These are phyloP conservation scores for Pseudocercospora musae DNA, from an alignment of 2,329 filamentous ascomycete genomes.

Conservation along the genomic window DNA sequence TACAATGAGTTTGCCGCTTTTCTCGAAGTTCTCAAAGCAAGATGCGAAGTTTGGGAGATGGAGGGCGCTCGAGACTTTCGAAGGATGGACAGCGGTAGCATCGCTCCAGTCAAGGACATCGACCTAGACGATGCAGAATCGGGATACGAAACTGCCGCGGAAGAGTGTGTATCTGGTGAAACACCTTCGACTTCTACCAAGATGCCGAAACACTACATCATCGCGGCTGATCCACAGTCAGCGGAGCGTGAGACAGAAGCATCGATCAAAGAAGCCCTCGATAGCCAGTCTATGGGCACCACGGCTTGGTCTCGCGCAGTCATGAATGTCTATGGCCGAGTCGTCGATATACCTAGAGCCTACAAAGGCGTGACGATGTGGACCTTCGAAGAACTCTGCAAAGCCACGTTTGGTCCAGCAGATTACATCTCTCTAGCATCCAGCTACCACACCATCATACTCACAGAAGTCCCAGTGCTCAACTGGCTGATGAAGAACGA, in stretches of 20 bases:
- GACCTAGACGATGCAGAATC: constrained; percentile 14
- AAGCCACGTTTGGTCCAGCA: constrained; percentile 65
- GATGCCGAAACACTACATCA: constrained; percentile 22
- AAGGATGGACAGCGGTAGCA: constrained; percentile 51
- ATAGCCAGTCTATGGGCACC: constrained; percentile 6
- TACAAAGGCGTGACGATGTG: constrained; percentile 59
- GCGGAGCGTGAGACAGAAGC: constrained; percentile 18
- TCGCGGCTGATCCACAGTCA: constrained; percentile 7
- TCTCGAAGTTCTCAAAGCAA: constrained; percentile 69
- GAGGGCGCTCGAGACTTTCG: constrained; percentile 68
- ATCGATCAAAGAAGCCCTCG: constrained; percentile 19
- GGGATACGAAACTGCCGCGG: constrained; percentile 19
- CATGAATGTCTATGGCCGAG: constrained; percentile 61
- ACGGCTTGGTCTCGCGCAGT: constrained; percentile 44
- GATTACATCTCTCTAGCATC: constrained; percentile 82
- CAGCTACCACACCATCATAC: constrained; percentile 72
- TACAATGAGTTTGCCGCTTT: constrained; percentile 74
- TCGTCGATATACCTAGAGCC: constrained; percentile 57
- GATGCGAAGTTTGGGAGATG: constrained; percentile 84
- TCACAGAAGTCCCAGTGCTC: constrained; percentile 67
- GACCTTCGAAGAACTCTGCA: constrained; percentile 67
- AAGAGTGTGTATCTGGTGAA: constrained; percentile 1
- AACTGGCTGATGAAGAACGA: constrained; percentile 72
- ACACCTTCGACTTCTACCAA: neutral
- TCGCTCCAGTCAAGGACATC: constrained; percentile 22